Evolutionary conservation across 768 basidiomycete genomes (phyloP), one percentile per base, ranked within the genome.

Genomic region (Agaricus bisporus): DNA sequence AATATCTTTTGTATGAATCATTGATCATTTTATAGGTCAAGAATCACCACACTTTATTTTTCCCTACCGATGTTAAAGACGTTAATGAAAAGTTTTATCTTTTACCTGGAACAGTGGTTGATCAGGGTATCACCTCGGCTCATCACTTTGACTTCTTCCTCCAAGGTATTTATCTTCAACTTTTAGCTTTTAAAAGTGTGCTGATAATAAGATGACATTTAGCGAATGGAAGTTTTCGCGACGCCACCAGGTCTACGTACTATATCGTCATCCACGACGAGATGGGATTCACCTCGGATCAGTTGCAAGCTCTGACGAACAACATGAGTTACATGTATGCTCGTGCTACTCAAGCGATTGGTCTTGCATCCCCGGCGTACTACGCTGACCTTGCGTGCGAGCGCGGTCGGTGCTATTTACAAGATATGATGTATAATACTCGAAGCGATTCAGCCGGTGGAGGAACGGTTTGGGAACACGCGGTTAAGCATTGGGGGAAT

Each of bases 261-360:
- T 92, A 92, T 66, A 83, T 80, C 45, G 85, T 90, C 36, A 79
- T 91, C 6, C 85, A 91, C 62, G 90, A 93, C 65, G 87, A 91
- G 63, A 85, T 83, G 57, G 70, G 65, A 4, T 81, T 91, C 57
- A 72, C 68, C 5, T 81, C 88, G 0, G 88, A 94, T 64, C 72
- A 76, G 11, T 68, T 92, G 5, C 91, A 94, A 64, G 68, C 71
- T 29, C 75, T 89, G 43, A 85, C 87, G 17, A 85, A 91, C 64
- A 66, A 79, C 11, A 73, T 84, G 54, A 82, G 83, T 66, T 91
- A 91, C 65, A 76, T 88, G 64, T 95, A 88, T 60, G 87, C 86
- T 5, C 84, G 91, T 12, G 89, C 91, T 2, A 94, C 92, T 2
- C 88, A 90, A 60, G 86, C 90, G 0, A 91, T 94, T 48, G 89